These are phyloP conservation scores for Pyronema domesticum DNA, from an alignment of 495 filamentous ascomycete genomes.

Conservation along the genomic window DNA sequence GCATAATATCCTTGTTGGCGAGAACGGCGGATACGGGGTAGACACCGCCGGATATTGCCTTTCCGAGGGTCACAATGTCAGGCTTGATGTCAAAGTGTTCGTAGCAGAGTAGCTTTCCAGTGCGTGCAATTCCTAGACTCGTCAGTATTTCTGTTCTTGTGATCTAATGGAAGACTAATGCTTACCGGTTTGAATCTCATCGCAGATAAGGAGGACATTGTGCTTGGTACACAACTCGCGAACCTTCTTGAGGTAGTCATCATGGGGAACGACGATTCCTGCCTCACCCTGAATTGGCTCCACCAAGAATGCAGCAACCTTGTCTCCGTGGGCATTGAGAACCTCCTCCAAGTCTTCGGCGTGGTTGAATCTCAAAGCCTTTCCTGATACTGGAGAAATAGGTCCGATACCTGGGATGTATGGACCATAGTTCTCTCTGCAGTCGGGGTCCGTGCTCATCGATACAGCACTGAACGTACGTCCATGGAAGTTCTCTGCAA, in stretches of 20 bases:
- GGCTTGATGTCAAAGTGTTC: slow-evolving; percentile 92
- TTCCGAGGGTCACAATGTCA: slow-evolving; percentile 84
- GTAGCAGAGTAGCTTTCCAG: slow-evolving; percentile 79
- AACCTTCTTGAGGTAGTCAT: slow-evolving; percentile 69
- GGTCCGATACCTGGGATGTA: slow-evolving; percentile 80
- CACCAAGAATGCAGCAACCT: slow-evolving; percentile 84
- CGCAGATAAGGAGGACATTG: slow-evolving; percentile 87
- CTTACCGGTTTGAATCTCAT: slow-evolving; percentile 80
- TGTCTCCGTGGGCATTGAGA: slow-evolving; percentile 59
- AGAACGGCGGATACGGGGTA: slow-evolving; percentile 94
- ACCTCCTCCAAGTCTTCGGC: slow-evolving; percentile 62
- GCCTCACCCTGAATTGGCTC: slow-evolving; percentile 98
- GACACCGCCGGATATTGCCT: slow-evolving; percentile 96
- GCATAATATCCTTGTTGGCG: slow-evolving; percentile 79
- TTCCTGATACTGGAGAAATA: slow-evolving; percentile 54
- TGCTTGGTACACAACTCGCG: slow-evolving; percentile 77
- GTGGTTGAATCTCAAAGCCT: slow-evolving; percentile 69
- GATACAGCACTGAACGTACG: slow-evolving; percentile 90
- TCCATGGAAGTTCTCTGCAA: slow-evolving; percentile 87
- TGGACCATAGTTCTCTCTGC: slow-evolving; percentile 89
- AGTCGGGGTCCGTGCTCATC: slow-evolving; percentile 86
- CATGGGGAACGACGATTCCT: slow-evolving; percentile 86
- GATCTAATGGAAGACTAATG: neutral
- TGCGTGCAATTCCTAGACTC: slow-evolving; percentile 59
- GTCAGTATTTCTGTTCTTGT: neutral